phyloP scores from a whole-genome alignment of 192 early-diverging fungal genomes.

The Irineochytrium annulatum region DNA sequence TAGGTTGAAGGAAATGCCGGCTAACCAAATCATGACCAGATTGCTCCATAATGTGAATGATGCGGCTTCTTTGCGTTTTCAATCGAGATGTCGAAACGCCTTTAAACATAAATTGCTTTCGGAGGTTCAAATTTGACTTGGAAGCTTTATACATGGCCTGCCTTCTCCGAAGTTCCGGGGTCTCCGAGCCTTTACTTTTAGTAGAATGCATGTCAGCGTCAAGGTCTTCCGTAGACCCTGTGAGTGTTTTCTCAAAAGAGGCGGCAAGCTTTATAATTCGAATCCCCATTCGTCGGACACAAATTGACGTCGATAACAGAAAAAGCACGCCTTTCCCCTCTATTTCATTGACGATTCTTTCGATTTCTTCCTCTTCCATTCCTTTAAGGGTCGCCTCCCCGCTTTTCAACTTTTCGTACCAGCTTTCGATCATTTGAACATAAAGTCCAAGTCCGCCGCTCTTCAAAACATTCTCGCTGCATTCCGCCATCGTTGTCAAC shows the following conservation, averaged over 20 bases:
- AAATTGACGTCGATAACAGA: constrained; percentile 53
- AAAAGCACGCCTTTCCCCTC: constrained; percentile 73
- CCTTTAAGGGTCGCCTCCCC: not conserved
- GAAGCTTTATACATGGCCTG: not conserved
- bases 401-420: constrained; percentile 30
- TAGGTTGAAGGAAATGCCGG: constrained; percentile 31
- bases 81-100: not conserved
- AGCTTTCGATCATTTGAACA: constrained; percentile 25
- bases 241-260: constrained; percentile 42
- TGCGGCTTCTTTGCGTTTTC: constrained; percentile 11
- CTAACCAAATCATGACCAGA: constrained; percentile 31
- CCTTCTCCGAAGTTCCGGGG: constrained; percentile 8
- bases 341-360: constrained; percentile 58
- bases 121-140: not conserved
- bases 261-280: constrained; percentile 52
- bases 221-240: not conserved
- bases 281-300: constrained; percentile 59
- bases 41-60: constrained; percentile 42
- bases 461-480: constrained; percentile 8
- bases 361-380: constrained; percentile 29
- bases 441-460: constrained; percentile 4
- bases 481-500: constrained; percentile 1
- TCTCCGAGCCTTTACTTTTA: not conserved
- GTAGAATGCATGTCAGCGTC: not conserved
- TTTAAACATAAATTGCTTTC: not conserved